phyloP scores from a whole-genome alignment of 2,329 filamentous ascomycete genomes.

The Ophiostoma triangulosporum region DNA sequence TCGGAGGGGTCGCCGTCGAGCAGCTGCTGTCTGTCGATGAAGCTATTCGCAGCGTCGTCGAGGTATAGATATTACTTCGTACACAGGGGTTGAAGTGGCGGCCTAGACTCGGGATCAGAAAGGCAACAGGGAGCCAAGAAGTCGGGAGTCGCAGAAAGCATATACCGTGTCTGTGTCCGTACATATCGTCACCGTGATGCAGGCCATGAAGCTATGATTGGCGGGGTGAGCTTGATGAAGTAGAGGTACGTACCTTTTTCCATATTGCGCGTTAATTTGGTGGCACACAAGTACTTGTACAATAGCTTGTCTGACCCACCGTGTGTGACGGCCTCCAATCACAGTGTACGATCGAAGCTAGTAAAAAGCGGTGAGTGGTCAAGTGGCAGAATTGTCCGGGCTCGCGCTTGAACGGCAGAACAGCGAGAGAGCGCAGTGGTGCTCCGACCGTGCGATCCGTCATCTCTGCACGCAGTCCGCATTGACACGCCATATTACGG shows the following conservation, averaged over 20 bases:
- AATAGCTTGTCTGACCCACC: not conserved
- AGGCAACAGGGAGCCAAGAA: not conserved
- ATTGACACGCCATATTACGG: no score
- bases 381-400: not conserved
- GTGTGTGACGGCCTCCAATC: not conserved
- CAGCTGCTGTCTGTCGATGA: not conserved
- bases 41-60: not conserved
- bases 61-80: no score
- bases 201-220: conserved; percentile 5
- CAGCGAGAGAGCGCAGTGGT: no score
- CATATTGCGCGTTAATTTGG: not conserved
- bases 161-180: no score
- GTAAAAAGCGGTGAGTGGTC: not conserved
- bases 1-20: not conserved
- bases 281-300: not conserved
- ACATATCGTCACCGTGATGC: not conserved
- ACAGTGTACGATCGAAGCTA: not conserved
- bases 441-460: no score
- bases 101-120: no score
- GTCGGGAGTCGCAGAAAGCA: not conserved
- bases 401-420: not conserved
- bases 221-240: not conserved
- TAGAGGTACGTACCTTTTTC: not conserved
- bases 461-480: no score
- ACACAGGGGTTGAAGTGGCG: no score